These are phyloP conservation scores for Puccinia triticina DNA, from an alignment of 1,284 basidiomycete genomes.

Conservation along the genomic window DNA sequence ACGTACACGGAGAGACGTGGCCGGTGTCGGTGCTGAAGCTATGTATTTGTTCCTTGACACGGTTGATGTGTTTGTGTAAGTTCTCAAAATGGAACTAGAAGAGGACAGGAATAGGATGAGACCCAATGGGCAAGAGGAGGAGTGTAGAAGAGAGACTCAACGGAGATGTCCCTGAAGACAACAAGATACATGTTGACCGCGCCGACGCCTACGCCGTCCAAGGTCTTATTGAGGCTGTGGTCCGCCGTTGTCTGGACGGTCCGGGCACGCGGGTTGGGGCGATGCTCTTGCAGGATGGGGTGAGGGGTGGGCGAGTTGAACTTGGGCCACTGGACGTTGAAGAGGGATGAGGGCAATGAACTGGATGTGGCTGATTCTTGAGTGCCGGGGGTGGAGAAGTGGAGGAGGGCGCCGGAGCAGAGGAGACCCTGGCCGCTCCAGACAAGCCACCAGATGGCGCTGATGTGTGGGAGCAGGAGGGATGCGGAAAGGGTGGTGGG, in stretches of 20 bases:
- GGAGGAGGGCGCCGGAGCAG: slow-evolving; percentile 28
- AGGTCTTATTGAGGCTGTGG: slow-evolving; percentile 59
- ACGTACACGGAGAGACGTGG: slow-evolving; percentile 38
- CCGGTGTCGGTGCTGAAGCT: slow-evolving; percentile 6
- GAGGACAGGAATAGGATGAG: no score
- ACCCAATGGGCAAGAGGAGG: no score
- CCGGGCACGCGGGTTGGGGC: no score
- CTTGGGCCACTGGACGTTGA: slow-evolving; percentile 48
- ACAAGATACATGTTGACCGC: slow-evolving; percentile 85
- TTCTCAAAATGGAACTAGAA: slow-evolving; percentile 95
- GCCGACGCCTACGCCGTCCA: slow-evolving; percentile 67
- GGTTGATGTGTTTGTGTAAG: slow-evolving; percentile 80
- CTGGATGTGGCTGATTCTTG: slow-evolving; percentile 40
- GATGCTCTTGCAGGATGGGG: no score
- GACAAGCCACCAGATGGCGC: slow-evolving; percentile 34
- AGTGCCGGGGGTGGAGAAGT: slow-evolving; percentile 32
- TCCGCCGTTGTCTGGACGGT: no score
- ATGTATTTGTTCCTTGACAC: slow-evolving; percentile 71
- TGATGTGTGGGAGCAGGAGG: background rate
- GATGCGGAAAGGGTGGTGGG: background rate
- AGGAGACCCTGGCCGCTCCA: slow-evolving; percentile 43
- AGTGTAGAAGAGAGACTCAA: no score
- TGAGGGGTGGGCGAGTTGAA: slow-evolving; percentile 45
- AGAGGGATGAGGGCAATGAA: slow-evolving; percentile 34
- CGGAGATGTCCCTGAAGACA: slow-evolving; percentile 83